phyloP scores from a whole-genome alignment of 768 basidiomycete genomes.

The Hericium alpestre region DNA sequence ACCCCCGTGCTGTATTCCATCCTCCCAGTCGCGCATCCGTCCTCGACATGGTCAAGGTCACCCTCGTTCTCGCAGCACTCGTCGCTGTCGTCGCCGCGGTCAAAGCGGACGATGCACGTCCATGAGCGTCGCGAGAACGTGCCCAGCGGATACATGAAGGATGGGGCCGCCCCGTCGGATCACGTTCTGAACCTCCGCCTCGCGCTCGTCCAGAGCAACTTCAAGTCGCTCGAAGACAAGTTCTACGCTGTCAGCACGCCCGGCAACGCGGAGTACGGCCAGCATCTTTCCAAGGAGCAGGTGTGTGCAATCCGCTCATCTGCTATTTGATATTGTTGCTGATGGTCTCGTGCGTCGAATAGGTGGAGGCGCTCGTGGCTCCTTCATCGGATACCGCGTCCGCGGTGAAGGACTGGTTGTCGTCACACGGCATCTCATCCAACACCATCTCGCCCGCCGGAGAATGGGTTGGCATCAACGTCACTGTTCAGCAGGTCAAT shows the following conservation, averaged over 20 bases:
- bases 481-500: constrained; percentile 12
- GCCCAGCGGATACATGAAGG: not conserved
- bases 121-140: not conserved
- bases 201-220: constrained; percentile 7
- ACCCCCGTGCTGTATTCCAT: not conserved
- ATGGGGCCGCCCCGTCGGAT: constrained; percentile 8
- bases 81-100: not conserved
- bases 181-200: constrained; percentile 8
- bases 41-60: not conserved
- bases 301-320: not conserved
- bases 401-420: constrained; percentile 9
- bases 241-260: constrained; percentile 5
- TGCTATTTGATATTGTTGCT: not conserved
- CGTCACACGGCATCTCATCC: constrained; percentile 6
- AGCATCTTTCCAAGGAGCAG: not conserved
- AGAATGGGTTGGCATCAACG: constrained; percentile 11
- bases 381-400: constrained; percentile 7
- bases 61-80: not conserved
- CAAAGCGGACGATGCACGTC: not conserved
- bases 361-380: constrained; percentile 11
- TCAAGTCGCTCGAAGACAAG: constrained; percentile 6
- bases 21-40: not conserved
- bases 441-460: constrained; percentile 9
- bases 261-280: not conserved
- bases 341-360: not conserved